Evolutionary conservation across 768 basidiomycete species (phyloP), one percentile per base, ranked within the genome.

Genomic region (Calocybe indica): DNA sequence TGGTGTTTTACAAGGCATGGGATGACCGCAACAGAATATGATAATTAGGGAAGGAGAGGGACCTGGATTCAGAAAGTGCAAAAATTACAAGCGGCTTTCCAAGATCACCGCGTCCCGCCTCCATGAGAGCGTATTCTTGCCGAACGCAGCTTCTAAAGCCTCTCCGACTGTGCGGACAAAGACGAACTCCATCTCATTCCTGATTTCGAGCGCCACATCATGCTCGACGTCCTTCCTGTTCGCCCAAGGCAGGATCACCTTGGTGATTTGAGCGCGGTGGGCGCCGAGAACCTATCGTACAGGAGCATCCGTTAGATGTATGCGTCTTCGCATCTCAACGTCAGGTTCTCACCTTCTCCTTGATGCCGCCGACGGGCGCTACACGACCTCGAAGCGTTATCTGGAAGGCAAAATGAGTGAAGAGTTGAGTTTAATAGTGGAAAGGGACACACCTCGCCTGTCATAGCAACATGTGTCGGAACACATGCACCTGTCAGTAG

Each of bases 181-280:
- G 30, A 81, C 82, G 53, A 94, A 88, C 56, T 87, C 77, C 74
- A 92, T 86, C 57, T 84, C 80, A 30, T 75, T 73, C 36, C 79
- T 72, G 15, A 93, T 76, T 54, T 88, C 87, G 7, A 72, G 66
- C 5, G 89, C 83, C 0, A 91, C 80, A 51, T 94, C 93, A 55
- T 87, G 83, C 55, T 88, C 83, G 12, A 94, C 89, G 49, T 96
- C 91, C 56, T 91, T 91, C 46, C 82, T 73, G 58, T 95, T 96
- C 29, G 82, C 80, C 70, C 76, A 82, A 0, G 93, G 92, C 5
- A 96, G 70, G 46, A 96, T 84, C 33, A 95, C 79, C 59, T 84
- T 92, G 41, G 74, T 83, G 38, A 93, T 80, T 33, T 85, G 81
- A 1, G 90, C 90, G 5, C 92, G 82, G 62, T 94, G 91, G 0